These are phyloP conservation scores for Arxiozyma telluris DNA, from an alignment of 1,139 yeast genomes.

Conservation along the genomic window DNA sequence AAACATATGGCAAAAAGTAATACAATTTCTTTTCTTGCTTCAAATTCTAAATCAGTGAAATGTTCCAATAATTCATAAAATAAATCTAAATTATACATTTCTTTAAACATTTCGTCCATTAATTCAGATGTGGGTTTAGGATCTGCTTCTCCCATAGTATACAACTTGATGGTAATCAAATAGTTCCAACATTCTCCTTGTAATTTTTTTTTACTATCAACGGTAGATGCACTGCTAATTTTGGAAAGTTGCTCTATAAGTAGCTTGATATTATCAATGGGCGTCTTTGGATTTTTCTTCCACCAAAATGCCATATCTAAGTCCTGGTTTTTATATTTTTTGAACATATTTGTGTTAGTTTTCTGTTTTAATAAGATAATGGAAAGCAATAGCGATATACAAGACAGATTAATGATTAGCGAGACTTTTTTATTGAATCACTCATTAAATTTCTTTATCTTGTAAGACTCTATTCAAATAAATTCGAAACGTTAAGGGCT, in stretches of 20 bases:
- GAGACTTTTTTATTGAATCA: not conserved
- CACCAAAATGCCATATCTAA: constrained; percentile 74
- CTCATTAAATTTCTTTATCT: not conserved
- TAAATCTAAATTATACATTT: constrained; percentile 48
- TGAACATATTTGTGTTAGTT: constrained; percentile 15
- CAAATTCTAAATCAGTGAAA: constrained; percentile 67
- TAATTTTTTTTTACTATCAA: constrained; percentile 47
- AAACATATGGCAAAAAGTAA: constrained; percentile 65
- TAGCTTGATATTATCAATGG: constrained; percentile 70
- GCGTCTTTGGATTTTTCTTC: constrained; percentile 87
- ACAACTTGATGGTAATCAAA: constrained; percentile 55
- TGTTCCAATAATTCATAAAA: constrained; percentile 51
- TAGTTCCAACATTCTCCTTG: constrained; percentile 74
- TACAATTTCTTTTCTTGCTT: constrained; percentile 77
- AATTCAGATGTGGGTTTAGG: constrained; percentile 68
- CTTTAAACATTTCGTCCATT: constrained; percentile 42
- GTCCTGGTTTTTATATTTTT: constrained; percentile 26
- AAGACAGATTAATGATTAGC: not conserved
- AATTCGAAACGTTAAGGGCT: not conserved
- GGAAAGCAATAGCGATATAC: not conserved
- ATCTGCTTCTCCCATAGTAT: constrained; percentile 66
- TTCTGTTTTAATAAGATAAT: not conserved
- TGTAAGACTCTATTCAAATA: not conserved
- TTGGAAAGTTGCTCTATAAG: constrained; percentile 66
- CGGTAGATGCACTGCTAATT: constrained; percentile 12